phyloP scores from a whole-genome alignment of 1,139 yeast genomes.

The Kodamaea suecica region DNA sequence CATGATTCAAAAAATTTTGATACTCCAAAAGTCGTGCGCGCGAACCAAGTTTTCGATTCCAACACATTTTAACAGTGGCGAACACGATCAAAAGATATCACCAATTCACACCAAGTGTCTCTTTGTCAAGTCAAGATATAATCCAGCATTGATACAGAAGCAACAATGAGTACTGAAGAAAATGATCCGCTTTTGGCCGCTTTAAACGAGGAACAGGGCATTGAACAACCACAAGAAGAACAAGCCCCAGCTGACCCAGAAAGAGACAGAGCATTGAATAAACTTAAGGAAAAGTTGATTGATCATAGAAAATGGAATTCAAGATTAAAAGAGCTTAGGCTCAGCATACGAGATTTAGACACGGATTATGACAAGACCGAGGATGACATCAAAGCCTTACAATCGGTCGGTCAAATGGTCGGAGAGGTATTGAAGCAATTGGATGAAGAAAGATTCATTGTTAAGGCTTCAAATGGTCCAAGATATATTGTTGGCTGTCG shows the following conservation, averaged over 20 bases:
- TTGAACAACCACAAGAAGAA: slow-evolving; percentile 8
- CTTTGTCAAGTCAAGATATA: no score
- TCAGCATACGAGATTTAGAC: slow-evolving; percentile 80
- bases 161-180: slow-evolving; percentile 39
- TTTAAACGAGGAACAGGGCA: slow-evolving; percentile 44
- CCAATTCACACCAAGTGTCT: no score
- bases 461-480: slow-evolving; percentile 96
- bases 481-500: slow-evolving; percentile 97
- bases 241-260: slow-evolving; percentile 57
- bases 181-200: slow-evolving; percentile 73
- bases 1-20: slow-evolving; percentile 1
- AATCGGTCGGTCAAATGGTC: slow-evolving; percentile 94
- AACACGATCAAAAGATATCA: background rate
- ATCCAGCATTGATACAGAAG: background rate
- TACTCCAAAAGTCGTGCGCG: no score
- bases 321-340: slow-evolving; percentile 77
- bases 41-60: slow-evolving; percentile 1
- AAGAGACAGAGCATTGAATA: slow-evolving; percentile 73
- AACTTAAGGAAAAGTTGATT: slow-evolving; percentile 78
- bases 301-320: slow-evolving; percentile 97
- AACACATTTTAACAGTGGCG: slow-evolving; percentile 2
- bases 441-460: slow-evolving; percentile 93
- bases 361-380: slow-evolving; percentile 89
- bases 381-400: slow-evolving; percentile 94
- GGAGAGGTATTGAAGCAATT: slow-evolving; percentile 97